Percentiles rank a stretch among this genome's conserved stretches.
Evolutionary conservation across 2,329 filamentous ascomycete genomes (phyloP).

Genomic region (Hypocrella siamensis): DNA sequence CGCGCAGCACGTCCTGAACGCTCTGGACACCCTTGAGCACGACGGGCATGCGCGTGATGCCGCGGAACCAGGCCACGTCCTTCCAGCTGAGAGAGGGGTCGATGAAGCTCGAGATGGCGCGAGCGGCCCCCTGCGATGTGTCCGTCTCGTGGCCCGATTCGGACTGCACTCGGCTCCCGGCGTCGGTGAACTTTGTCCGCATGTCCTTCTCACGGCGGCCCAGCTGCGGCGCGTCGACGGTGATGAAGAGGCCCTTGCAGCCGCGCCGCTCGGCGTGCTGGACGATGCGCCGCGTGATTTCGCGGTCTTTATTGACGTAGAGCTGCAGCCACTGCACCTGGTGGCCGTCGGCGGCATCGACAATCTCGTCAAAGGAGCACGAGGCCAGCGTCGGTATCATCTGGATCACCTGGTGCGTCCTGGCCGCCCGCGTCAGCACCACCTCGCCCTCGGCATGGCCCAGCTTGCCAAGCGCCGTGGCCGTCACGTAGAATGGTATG

Average conservation of each 20-base stretch:
- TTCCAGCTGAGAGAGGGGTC: conserved; percentile 88
- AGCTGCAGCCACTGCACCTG: conserved; percentile 96
- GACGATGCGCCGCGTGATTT: conserved; percentile 79
- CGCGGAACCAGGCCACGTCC: conserved; percentile 84
- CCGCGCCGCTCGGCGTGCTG: conserved; percentile 81
- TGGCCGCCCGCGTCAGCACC: conserved; percentile 68
- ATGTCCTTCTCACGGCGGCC: conserved; percentile 95
- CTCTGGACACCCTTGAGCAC: conserved; percentile 93
- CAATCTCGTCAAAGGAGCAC: conserved; percentile 93
- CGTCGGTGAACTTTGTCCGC: conserved; percentile 79
- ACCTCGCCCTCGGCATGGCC: conserved; percentile 91
- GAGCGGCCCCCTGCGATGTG: conserved; percentile 78
- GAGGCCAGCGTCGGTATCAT: conserved; percentile 98
- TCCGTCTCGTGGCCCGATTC: conserved; percentile 61
- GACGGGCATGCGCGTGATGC: conserved; percentile 87
- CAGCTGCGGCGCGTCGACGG: conserved; percentile 90
- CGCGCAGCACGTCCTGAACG: conserved; percentile 83
- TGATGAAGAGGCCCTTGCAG: conserved; percentile 95
- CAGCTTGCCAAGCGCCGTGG: conserved; percentile 88
- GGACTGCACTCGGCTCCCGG: conserved; percentile 72
- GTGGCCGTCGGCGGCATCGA: conserved; percentile 62
- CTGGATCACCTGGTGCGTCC: conserved; percentile 80
- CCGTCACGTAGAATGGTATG: conserved; percentile 91
- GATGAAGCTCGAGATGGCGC: conserved; percentile 93
- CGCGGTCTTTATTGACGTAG: conserved; percentile 91